A percentile compares a stretch with the other conserved stretches of the same genome.
These are phyloP conservation scores for Fomitopsis serialis DNA, from an alignment of 768 basidiomycete species.

Conservation along the genomic window DNA sequence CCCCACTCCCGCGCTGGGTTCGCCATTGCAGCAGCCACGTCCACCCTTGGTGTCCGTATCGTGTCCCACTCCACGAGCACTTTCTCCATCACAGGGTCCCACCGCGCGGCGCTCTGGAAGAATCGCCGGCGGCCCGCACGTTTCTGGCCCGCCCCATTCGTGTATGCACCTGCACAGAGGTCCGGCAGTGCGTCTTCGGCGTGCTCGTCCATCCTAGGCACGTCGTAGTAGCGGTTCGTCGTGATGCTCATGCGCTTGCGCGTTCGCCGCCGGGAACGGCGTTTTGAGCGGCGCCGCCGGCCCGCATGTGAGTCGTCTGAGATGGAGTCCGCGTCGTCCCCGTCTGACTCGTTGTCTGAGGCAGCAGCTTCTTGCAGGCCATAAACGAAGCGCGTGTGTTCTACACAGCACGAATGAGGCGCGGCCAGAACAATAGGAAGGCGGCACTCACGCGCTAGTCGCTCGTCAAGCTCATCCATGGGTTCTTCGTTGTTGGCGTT, in stretches of 20 bases:
- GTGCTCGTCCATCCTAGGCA: constrained; percentile 38
- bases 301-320: constrained; percentile 38
- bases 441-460: constrained; percentile 58
- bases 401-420: constrained; percentile 28
- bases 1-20: constrained; percentile 10
- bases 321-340: constrained; percentile 20
- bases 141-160: constrained; percentile 1
- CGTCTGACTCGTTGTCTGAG: constrained; percentile 23
- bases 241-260: constrained; percentile 66
- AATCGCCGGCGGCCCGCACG: constrained; percentile 38
- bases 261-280: constrained; percentile 19
- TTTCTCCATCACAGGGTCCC: constrained; percentile 25
- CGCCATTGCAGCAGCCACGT: constrained; percentile 12
- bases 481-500: constrained; percentile 39
- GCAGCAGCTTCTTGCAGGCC: constrained; percentile 21
- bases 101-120: constrained; percentile 44
- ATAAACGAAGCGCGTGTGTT: constrained; percentile 61
- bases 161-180: constrained; percentile 10
- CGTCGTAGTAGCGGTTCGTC: constrained; percentile 54
- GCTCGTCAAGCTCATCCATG: constrained; percentile 60
- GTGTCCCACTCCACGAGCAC: constrained; percentile 12
- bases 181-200: constrained; percentile 31
- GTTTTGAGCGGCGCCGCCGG: constrained; percentile 11
- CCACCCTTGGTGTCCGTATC: constrained; percentile 8
- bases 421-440: neutral